Conservation (phyloP, 805 yeast species). For the Starmerella tilneyi region DNA sequence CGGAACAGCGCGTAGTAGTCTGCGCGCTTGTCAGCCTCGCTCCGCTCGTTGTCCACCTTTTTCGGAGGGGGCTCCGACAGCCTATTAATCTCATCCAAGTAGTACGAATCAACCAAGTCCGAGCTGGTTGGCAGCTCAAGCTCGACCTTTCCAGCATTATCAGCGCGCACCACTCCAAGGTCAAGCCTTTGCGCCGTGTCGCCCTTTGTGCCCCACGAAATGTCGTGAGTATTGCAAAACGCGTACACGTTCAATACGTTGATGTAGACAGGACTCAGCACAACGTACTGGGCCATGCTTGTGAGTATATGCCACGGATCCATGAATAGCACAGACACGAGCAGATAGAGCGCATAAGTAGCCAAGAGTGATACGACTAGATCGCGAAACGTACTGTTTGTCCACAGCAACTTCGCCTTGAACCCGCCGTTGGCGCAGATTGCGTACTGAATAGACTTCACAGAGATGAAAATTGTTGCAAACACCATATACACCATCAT, state of each 20-base stretch:
- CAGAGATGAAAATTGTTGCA: slow-evolving; percentile 74
- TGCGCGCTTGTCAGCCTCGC: slow-evolving; percentile 47
- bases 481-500: slow-evolving; percentile 82
- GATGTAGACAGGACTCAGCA: slow-evolving; percentile 80
- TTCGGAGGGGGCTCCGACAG: slow-evolving; percentile 35
- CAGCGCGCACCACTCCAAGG: slow-evolving; percentile 74
- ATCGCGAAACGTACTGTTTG: slow-evolving; percentile 66
- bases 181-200: slow-evolving; percentile 53
- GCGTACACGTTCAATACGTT: slow-evolving; percentile 90
- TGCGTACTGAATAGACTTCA: slow-evolving; percentile 54
- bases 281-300: slow-evolving; percentile 69
- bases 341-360: slow-evolving; percentile 69
- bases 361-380: slow-evolving; percentile 75
- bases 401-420: slow-evolving; percentile 29
- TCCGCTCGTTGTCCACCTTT: slow-evolving; percentile 29
- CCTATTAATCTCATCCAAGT: slow-evolving; percentile 52
- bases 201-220: slow-evolving; percentile 96
- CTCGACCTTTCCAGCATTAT: slow-evolving; percentile 54
- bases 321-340: slow-evolving; percentile 69
- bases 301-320: slow-evolving; percentile 93
- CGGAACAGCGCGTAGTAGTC: slow-evolving; percentile 85
- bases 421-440: slow-evolving; percentile 40
- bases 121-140: slow-evolving; percentile 66
- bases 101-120: slow-evolving; percentile 65
- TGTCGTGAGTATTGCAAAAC: slow-evolving; percentile 90